A percentile compares a stretch with the other conserved stretches of the same genome.
These are phyloP conservation scores for Nakazawaea siamensis DNA, from an alignment of 805 yeast species.

Conservation along the genomic window DNA sequence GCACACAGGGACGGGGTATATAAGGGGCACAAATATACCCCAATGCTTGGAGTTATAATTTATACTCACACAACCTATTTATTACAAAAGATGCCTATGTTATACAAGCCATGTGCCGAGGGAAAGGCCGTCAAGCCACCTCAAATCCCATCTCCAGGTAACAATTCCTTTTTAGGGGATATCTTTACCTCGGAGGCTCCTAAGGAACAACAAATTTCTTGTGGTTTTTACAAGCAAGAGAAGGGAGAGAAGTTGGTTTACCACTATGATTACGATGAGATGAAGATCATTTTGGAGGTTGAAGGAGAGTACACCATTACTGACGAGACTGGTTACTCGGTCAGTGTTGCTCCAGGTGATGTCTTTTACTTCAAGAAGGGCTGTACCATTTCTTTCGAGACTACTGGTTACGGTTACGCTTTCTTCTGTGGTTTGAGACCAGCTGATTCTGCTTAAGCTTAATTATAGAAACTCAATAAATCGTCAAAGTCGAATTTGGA, in stretches of 20 bases:
- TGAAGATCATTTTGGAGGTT: slow-evolving; percentile 61
- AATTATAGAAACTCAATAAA: no score
- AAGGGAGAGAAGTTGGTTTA: slow-evolving; percentile 63
- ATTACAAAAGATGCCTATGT: slow-evolving; percentile 40
- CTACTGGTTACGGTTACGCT: slow-evolving; percentile 55
- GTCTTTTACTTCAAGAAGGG: slow-evolving; percentile 62
- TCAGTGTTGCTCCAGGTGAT: slow-evolving; percentile 55
- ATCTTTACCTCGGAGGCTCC: slow-evolving; percentile 54
- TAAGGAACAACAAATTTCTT: slow-evolving; percentile 48
- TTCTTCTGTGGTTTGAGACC: slow-evolving; percentile 57
- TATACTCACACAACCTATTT: no score
- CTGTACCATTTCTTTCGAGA: slow-evolving; percentile 55
- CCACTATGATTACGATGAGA: slow-evolving; percentile 58
- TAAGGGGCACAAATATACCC: no score
- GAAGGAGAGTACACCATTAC: slow-evolving; percentile 55
- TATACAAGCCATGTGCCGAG: slow-evolving; percentile 42
- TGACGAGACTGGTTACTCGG: slow-evolving; percentile 57
- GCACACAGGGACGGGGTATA: not conserved
- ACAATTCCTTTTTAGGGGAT: slow-evolving; percentile 65
- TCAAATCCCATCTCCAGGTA: slow-evolving; percentile 54
- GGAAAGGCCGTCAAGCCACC: slow-evolving; percentile 49
- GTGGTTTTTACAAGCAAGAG: slow-evolving; percentile 67
- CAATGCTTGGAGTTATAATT: slow-evolving; percentile 1
- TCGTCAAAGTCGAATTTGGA: no score
- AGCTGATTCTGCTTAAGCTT: slow-evolving; percentile 23